These are phyloP conservation scores for Talaromyces sp. DNA, from an alignment of 2,329 filamentous ascomycete species.

Conservation along the genomic window DNA sequence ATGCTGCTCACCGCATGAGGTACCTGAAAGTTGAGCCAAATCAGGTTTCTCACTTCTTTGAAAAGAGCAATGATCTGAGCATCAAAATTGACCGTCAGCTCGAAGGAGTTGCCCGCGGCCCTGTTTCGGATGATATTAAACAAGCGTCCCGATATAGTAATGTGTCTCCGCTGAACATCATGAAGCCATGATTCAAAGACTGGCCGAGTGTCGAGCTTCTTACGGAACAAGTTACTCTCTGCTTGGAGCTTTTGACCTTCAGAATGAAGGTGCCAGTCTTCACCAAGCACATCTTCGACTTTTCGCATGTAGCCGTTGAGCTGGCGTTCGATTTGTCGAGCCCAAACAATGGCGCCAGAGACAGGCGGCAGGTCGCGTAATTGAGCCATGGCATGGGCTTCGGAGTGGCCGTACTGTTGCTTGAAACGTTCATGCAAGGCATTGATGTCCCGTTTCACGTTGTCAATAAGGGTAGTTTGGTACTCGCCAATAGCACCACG, in stretches of 20 bases:
- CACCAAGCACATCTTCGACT: constrained; percentile 94
- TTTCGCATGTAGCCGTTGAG: constrained; percentile 97
- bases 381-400: constrained; percentile 97
- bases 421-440: constrained; percentile 95
- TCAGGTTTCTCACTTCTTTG: constrained; percentile 94
- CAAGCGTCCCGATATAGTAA: constrained; percentile 85
- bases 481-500: constrained; percentile 96
- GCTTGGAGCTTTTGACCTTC: constrained; percentile 91
- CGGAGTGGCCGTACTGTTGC: constrained; percentile 96
- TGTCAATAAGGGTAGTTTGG: constrained; percentile 95
- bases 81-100: constrained; percentile 94
- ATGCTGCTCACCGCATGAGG: constrained; percentile 93
- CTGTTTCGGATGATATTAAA: constrained; percentile 87
- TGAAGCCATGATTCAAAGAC: constrained; percentile 96
- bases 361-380: constrained; percentile 92
- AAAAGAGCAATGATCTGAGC: constrained; percentile 95
- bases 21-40: constrained; percentile 91
- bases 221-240: constrained; percentile 89
- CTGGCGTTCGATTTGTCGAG: constrained; percentile 92
- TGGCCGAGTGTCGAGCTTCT: constrained; percentile 88
- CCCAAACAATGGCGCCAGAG: constrained; percentile 96
- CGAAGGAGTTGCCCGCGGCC: constrained; percentile 82
- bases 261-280: constrained; percentile 89
- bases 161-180: constrained; percentile 82
- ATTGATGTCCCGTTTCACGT: constrained; percentile 93